Percentiles rank a stretch among this genome's conserved stretches.
These are phyloP conservation scores for Phytophthora meadii DNA, from an alignment of 352 stramenopile species.

Conservation along the genomic window DNA sequence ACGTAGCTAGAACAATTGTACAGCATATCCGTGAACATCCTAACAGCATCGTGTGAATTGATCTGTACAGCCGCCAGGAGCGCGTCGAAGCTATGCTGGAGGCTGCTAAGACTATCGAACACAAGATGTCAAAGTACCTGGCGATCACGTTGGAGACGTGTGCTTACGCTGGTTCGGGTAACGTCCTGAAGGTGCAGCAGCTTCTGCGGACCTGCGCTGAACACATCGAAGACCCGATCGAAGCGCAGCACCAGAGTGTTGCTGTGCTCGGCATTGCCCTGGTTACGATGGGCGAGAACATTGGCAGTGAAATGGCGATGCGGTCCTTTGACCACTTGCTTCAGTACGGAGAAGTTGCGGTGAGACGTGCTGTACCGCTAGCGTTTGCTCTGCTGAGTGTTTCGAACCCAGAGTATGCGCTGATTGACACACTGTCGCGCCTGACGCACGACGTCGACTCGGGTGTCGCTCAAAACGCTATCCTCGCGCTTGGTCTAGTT, in stretches of 20 bases:
- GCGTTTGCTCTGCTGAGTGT: slow-evolving; percentile 96
- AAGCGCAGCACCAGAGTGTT: slow-evolving; percentile 91
- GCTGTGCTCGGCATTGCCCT: slow-evolving; percentile 98
- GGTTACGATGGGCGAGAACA: slow-evolving; percentile 98
- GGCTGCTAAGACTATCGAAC: slow-evolving; percentile 97
- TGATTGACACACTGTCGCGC: slow-evolving; percentile 97
- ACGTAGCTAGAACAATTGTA: slow-evolving; percentile 40
- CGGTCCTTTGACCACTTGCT: slow-evolving; percentile 99
- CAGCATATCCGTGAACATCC: slow-evolving; percentile 76
- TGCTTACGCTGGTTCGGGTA: slow-evolving; percentile 98
- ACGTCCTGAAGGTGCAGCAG: slow-evolving; percentile 99
- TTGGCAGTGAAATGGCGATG: slow-evolving; percentile 98
- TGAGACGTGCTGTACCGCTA: slow-evolving; percentile 97
- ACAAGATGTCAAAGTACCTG: slow-evolving; percentile 97
- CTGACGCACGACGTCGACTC: slow-evolving; percentile 98
- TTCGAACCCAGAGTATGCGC: slow-evolving; percentile 97
- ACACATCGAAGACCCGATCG: slow-evolving; percentile 91
- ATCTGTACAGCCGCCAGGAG: slow-evolving; percentile 76
- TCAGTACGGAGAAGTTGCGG: slow-evolving; percentile 98
- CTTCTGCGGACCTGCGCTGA: slow-evolving; percentile 98
- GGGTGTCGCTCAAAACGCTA: slow-evolving; percentile 97
- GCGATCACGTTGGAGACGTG: slow-evolving; percentile 97
- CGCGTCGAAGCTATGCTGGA: slow-evolving; percentile 99
- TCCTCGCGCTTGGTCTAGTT: slow-evolving; percentile 96
- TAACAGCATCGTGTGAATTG: slow-evolving; percentile 50